Base-by-base conservation (phyloP, 179 eudicot species). In the Kewa caespitosa region DNA sequence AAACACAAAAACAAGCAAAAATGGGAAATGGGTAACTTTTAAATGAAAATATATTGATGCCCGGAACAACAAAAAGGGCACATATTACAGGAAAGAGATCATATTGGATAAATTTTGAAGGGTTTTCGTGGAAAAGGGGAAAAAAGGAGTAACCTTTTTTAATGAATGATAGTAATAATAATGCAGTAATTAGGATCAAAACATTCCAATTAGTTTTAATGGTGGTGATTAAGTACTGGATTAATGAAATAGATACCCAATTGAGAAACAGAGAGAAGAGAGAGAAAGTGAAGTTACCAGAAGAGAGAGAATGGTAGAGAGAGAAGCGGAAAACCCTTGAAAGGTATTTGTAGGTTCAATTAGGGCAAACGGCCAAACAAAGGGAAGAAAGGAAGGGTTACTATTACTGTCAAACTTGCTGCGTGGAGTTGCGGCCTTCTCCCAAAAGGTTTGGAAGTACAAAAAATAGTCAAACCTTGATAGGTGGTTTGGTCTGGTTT, bases 11-110 rank as follows among this genome's bases (percentile, higher is more conserved):
- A 28, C n/a, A 69, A 18, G 69, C n/a, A n/a, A n/a, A n/a, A n/a
- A n/a, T n/a, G n/a, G n/a, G 75, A 77, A 77, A 46, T 68, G 77
- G 81, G 81, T 70, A 36, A 54, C 15, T 57, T 20, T 41, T 8
- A 83, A 76, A 28, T 48, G 4, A 15, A 34, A 6, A 62, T 32
- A 79, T 48, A 4, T 34, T 36, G 38, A 52, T 61, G 34, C 80
- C 80, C 76, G 7, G 22, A 13, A 63, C 31, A 69, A 62, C 30
- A 8, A 57, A 67, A 32, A 38, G 38, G 9, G 12, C 11, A 63
- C 43, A 15, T 42, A 64, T 54, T 22, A 38, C 67, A 67, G 34
- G n/a, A 8, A 41, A 46, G 36, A 14, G 6, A 28, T 14, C 14
- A 46, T 27, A 28, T 64, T 28, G 18, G 34, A 31, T 22, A n/a